Percentiles rank a stretch among this genome's conserved stretches.
These are phyloP conservation scores for Candida pseudocylindracea DNA, from an alignment of 1,139 yeast genomes.

Conservation along the genomic window DNA sequence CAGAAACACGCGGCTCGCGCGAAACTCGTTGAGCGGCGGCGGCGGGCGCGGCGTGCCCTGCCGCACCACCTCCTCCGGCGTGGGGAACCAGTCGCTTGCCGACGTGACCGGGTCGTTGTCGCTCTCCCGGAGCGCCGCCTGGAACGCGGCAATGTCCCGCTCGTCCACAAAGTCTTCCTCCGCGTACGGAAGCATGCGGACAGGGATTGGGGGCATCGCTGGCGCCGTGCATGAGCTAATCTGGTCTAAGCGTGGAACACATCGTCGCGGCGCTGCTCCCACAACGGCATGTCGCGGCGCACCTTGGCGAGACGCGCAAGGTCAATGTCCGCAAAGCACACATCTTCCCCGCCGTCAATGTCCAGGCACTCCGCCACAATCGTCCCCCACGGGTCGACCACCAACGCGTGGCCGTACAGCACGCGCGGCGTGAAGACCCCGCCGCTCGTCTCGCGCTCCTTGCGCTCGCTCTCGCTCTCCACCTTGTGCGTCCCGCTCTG, in stretches of 20 bases:
- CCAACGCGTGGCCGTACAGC: too few relatives aligned
- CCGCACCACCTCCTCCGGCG: too few relatives aligned
- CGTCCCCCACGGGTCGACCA: too few relatives aligned
- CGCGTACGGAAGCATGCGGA: neutral
- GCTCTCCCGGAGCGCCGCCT: conserved; percentile 1
- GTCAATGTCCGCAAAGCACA: too few relatives aligned
- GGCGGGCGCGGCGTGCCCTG: conserved; percentile 10
- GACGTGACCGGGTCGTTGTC: conserved; percentile 19
- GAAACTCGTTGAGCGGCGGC: conserved; percentile 18
- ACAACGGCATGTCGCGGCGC: neutral
- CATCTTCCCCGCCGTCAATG: too few relatives aligned
- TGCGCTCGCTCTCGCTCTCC: conserved; percentile 2
- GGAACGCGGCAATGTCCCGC: neutral
- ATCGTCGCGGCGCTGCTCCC: neutral
- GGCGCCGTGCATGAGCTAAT: too few relatives aligned
- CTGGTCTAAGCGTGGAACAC: too few relatives aligned
- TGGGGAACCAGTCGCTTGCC: conserved; percentile 48
- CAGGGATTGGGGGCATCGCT: too few relatives aligned
- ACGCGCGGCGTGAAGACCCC: too few relatives aligned
- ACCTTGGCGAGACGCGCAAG: too few relatives aligned
- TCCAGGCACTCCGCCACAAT: too few relatives aligned
- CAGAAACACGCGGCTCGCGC: conserved; percentile 24
- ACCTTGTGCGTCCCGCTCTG: conserved; percentile 63
- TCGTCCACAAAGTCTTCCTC: neutral
- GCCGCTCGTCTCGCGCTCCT: too few relatives aligned